A percentile compares a stretch with the other conserved stretches of the same genome.
Evolutionary conservation across 2,329 filamentous ascomycete species (phyloP).

Genomic region (Akanthomyces lecanii): DNA sequence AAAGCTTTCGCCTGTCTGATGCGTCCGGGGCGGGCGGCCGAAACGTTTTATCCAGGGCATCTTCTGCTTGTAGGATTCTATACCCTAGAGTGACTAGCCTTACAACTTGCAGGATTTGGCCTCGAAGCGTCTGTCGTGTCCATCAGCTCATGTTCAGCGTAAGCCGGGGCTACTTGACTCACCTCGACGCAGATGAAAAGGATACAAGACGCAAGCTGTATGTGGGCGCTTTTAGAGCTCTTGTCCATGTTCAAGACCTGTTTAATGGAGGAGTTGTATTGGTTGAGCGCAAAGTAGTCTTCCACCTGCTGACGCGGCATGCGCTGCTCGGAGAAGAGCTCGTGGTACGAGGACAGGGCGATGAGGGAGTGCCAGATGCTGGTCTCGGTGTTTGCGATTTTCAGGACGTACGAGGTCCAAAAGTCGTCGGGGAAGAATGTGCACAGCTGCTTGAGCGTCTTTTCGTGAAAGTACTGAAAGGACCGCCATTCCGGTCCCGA

Average conservation of each 20-base stretch:
- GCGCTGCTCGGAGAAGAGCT: constrained; percentile 13
- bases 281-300: constrained; percentile 14
- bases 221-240: constrained; percentile 3
- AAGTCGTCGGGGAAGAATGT: constrained; percentile 14
- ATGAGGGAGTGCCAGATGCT: constrained; percentile 18
- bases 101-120: constrained; percentile 3
- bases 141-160: background rate
- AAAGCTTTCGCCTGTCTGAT: constrained; percentile 9
- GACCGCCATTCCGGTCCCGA: constrained; percentile 14
- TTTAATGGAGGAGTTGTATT: constrained; percentile 16
- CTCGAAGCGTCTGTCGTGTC: constrained; percentile 3
- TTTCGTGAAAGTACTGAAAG: constrained; percentile 17
- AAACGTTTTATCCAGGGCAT: constrained; percentile 2
- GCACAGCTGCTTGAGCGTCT: constrained; percentile 15
- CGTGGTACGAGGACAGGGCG: constrained; percentile 16
- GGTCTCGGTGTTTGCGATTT: constrained; percentile 14
- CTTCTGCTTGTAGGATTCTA: constrained; percentile 9
- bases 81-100: constrained; percentile 12
- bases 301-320: background rate
- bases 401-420: constrained; percentile 16
- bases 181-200: constrained; percentile 18
- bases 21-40: background rate
- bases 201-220: constrained; percentile 16
- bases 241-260: background rate
- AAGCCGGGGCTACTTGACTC: background rate